Percentiles rank a stretch among this genome's conserved stretches.
Conservation (phyloP, 306 rosid species). For the Begonia peltatifolia region DNA sequence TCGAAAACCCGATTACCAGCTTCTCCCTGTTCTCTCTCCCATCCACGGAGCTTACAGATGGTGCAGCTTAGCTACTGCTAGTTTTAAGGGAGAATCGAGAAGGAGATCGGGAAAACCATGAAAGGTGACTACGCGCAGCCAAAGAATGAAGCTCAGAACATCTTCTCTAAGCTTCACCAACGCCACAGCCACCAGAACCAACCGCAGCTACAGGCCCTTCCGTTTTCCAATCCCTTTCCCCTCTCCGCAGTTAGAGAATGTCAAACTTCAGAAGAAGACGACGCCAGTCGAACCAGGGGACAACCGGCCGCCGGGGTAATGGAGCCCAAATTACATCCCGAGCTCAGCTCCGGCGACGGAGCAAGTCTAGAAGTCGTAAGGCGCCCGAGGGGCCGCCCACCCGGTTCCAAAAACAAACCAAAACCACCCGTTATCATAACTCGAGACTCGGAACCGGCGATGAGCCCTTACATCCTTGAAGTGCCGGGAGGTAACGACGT, state of each 20-base stretch:
- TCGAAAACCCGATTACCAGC: not conserved
- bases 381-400: constrained; percentile 84
- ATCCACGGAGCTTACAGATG: not conserved
- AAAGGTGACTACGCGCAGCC: constrained; percentile 2
- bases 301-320: not conserved
- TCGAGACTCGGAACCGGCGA: constrained; percentile 64
- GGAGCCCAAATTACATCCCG: not conserved
- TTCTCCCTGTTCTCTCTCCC: not conserved
- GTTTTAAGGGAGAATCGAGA: too few relatives aligned
- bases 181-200: not conserved
- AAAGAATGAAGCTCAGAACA: constrained; percentile 23
- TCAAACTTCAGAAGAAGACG: constrained; percentile 43
- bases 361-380: constrained; percentile 61
- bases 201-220: constrained; percentile 5
- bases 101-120: not conserved
- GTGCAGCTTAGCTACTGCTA: too few relatives aligned
- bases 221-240: constrained; percentile 35
- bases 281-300: constrained; percentile 15
- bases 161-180: constrained; percentile 77
- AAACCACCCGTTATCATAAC: constrained; percentile 61
- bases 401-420: constrained; percentile 82
- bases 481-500: constrained; percentile 71
- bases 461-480: constrained; percentile 89
- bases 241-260: constrained; percentile 23
- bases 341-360: constrained; percentile 31